Base-by-base conservation (phyloP, 768 basidiomycete genomes). In the Dentipellis sp. region DNA sequence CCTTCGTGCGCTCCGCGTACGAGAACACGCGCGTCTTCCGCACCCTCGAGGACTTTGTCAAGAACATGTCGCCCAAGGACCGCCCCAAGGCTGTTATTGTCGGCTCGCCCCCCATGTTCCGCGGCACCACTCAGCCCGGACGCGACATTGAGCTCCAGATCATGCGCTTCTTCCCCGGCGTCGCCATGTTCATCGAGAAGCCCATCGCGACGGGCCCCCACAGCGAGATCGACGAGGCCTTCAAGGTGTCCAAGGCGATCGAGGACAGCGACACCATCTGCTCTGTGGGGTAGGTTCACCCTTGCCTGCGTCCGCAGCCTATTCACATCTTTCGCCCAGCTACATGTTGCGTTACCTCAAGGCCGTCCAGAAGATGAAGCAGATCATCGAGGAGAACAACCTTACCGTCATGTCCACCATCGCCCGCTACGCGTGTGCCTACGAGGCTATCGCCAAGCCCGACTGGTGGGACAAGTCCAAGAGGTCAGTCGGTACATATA, bases 381-480 rank as follows among this genome's bases (percentile, higher is more conserved):
- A 87, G 58, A 94, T 97, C 69, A 89, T 99, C 67, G 77, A 90
- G 66, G 92, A 95, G 60, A 97, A 97, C 69, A 81, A 91, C 66
- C 78, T 99, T 57, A 88, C 87, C 19, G 94, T 99, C 52, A 97
- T 98, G 94, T 79, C 87, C 48, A 98, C 95, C 37, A 84, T 94
- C 62, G 94, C 94, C 8, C 87, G 95, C 57, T 99, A 97, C 71
- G 92, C 91, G 10, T 86, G 86, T 64, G 91, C 90, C 40, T 94
- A 92, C 64, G 80, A 88, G 68, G 71, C 80, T 21, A 90, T 89
- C 56, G 78, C 80, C 10, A 91, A 92, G 70, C 80, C 78, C 3
- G 88, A 93, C 60, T 94, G 93, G 93, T 94, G 93, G 93, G 84
- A 92, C 75, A 94, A 93, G 72, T 81, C 86, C 21, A 89, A 82